A percentile compares a stretch with the other conserved stretches of the same genome.
Conservation (phyloP, 1,139 yeast genomes). For the Scheffersomyces illinoinensis region DNA sequence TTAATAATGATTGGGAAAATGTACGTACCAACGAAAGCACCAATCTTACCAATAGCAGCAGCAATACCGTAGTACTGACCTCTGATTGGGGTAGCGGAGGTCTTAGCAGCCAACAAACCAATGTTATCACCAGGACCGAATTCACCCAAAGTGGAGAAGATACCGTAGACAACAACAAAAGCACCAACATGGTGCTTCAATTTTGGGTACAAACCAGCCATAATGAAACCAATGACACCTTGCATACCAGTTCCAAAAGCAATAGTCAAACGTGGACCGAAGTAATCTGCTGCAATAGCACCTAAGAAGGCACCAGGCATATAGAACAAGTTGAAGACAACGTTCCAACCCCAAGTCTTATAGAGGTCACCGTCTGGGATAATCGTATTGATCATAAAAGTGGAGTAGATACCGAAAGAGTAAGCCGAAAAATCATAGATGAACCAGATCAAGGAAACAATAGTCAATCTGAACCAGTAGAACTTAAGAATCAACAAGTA, state of each 20-base stretch:
- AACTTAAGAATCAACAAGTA: conserved; percentile 69
- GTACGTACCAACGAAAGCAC: conserved; percentile 90
- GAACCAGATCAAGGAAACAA: conserved; percentile 84
- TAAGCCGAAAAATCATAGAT: conserved; percentile 85
- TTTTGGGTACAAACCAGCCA: conserved; percentile 69
- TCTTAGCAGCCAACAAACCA: conserved; percentile 84
- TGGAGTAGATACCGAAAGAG: conserved; percentile 83
- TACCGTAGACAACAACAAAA: conserved; percentile 83
- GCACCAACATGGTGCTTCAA: conserved; percentile 68
- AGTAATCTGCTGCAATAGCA: conserved; percentile 76
- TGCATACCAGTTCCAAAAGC: conserved; percentile 69
- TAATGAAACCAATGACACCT: conserved; percentile 78
- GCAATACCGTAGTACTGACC: conserved; percentile 91
- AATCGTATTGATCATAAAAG: conserved; percentile 60
- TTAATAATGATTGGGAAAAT: conserved; percentile 75
- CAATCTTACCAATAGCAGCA: conserved; percentile 88
- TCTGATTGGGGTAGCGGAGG: conserved; percentile 82
- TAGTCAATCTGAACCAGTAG: conserved; percentile 77
- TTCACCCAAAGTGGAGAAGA: conserved; percentile 84
- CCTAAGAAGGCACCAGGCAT: conserved; percentile 89
- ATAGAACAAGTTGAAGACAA: conserved; percentile 83
- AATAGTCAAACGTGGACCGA: conserved; percentile 85
- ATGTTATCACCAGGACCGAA: conserved; percentile 94
- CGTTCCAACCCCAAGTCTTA: conserved; percentile 89
- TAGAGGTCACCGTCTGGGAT: conserved; percentile 59